Evolutionary conservation across 305 asterid species (phyloP).

Genomic region (Fraxinus nigra): DNA sequence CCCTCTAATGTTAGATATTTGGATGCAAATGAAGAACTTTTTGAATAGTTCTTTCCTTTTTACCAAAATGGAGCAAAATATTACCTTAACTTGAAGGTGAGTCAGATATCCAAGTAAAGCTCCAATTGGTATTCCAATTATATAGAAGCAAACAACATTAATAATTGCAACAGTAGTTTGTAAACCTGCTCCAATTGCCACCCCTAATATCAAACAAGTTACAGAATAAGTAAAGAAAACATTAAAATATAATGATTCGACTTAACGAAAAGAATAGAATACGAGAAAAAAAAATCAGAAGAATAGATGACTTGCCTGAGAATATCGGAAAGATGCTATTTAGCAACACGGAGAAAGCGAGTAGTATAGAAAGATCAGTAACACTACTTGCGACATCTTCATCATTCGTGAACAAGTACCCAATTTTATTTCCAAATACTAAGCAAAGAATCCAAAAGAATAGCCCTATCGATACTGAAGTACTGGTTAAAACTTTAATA

Average conservation of each 20-base stretch:
- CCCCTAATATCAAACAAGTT: slow-evolving; percentile 37
- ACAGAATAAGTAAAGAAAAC: background rate
- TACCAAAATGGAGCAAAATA: background rate
- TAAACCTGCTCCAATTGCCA: slow-evolving; percentile 76
- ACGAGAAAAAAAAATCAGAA: background rate
- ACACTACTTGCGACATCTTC: slow-evolving; percentile 33
- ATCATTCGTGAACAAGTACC: slow-evolving; percentile 36
- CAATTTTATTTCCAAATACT: slow-evolving; percentile 42
- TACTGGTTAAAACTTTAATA: slow-evolving; percentile 44
- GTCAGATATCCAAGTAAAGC: slow-evolving; percentile 57
- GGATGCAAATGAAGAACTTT: background rate
- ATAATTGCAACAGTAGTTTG: slow-evolving; percentile 60
- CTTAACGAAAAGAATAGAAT: background rate
- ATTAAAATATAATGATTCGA: background rate
- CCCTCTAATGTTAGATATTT: background rate
- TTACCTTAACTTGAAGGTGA: slow-evolving; percentile 62
- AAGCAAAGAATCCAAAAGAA: slow-evolving; percentile 43
- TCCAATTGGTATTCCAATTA: slow-evolving; percentile 71
- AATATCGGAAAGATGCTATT: slow-evolving; percentile 55
- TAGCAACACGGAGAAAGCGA: slow-evolving; percentile 53
- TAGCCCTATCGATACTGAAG: slow-evolving; percentile 41
- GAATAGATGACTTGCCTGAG: slow-evolving; percentile 32
- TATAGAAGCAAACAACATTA: slow-evolving; percentile 59
- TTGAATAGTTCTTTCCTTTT: background rate
- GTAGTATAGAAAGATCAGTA: slow-evolving; percentile 45